A percentile compares a stretch with the other conserved stretches of the same genome.
phyloP scores from a whole-genome alignment of 2,329 filamentous ascomycete genomes.

The Bipolaris cookei region DNA sequence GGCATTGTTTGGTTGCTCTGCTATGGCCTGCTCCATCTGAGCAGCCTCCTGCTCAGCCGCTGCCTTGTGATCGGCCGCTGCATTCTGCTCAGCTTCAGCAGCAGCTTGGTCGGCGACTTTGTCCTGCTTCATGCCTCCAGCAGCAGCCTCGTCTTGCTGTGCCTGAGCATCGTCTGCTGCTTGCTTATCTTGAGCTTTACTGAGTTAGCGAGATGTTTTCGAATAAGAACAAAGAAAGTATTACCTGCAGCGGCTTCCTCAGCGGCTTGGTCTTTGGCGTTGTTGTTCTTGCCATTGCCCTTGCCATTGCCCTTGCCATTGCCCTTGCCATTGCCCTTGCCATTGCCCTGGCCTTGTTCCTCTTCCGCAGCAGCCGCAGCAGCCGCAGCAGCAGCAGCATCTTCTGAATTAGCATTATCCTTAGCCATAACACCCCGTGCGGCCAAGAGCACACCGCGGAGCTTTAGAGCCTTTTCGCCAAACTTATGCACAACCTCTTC shows the following conservation, averaged over 20 bases:
- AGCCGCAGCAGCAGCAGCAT: constrained; percentile 8
- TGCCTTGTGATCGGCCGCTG: constrained; percentile 9
- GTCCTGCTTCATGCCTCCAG: not conserved
- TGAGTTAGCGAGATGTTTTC: not conserved
- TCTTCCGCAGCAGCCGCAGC: constrained; percentile 4
- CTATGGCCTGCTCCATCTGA: not conserved
- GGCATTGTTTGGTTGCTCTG: not conserved
- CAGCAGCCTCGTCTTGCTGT: constrained; percentile 1
- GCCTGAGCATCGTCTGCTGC: constrained; percentile 8
- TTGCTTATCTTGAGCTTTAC: constrained; percentile 15
- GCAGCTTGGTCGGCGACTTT: not conserved
- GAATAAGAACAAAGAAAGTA: not conserved
- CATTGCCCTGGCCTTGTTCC: not conserved
- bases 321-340: constrained; percentile 13
- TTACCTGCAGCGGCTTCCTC: constrained; percentile 11
- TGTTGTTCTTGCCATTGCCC: constrained; percentile 8
- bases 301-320: constrained; percentile 10
- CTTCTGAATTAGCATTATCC: constrained; percentile 15
- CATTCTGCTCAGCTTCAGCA: not conserved
- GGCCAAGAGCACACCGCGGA: constrained; percentile 35
- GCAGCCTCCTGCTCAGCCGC: not conserved
- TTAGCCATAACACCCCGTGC: constrained; percentile 23
- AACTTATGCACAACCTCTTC: constrained; percentile 30
- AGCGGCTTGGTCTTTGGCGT: constrained; percentile 7
- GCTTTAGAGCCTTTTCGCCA: constrained; percentile 34